Evolutionary conservation across 1,139 yeast species (phyloP).

Genomic region (Yamadazyma conglobata): DNA sequence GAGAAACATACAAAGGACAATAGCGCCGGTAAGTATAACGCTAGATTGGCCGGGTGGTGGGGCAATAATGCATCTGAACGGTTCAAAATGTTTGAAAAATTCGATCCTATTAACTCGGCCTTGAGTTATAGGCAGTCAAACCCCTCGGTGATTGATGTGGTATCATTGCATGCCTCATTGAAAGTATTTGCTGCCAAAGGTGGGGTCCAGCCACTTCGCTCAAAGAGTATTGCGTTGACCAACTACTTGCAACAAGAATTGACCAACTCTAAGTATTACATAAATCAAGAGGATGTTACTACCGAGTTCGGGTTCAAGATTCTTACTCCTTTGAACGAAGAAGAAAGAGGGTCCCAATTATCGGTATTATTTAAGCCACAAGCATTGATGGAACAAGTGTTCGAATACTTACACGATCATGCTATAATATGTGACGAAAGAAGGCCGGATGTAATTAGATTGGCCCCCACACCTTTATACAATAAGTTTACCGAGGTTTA

Average conservation of each 20-base stretch:
- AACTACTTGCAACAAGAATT: conserved; percentile 50
- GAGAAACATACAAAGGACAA: conserved; percentile 41
- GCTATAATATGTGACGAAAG: conserved; percentile 87
- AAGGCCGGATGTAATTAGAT: conserved; percentile 79
- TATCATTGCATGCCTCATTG: conserved; percentile 63
- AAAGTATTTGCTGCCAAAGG: conserved; percentile 58
- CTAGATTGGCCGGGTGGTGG: conserved; percentile 97
- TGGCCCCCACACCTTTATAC: conserved; percentile 83
- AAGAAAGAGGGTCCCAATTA: conserved; percentile 76
- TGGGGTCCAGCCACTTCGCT: conserved; percentile 56
- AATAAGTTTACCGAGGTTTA: conserved; percentile 69
- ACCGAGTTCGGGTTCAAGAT: conserved; percentile 53
- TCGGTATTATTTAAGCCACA: conserved; percentile 58
- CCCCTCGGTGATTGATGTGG: conserved; percentile 83
- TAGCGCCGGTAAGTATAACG: conserved; percentile 35
- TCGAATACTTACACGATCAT: conserved; percentile 42
- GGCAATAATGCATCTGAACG: conserved; percentile 71
- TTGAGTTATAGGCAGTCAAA: conserved; percentile 89
- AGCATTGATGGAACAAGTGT: conserved; percentile 63
- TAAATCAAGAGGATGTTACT: conserved; percentile 22
- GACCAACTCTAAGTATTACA: conserved; percentile 40
- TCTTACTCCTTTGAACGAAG: conserved; percentile 61
- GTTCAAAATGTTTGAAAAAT: conserved; percentile 75
- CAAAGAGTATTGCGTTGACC: conserved; percentile 59
- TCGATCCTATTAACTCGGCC: conserved; percentile 80